Evolutionary conservation across 1,284 basidiomycete genomes (phyloP), one percentile per base, ranked within the genome.

Genomic region (Ganoderma meredithae): DNA sequence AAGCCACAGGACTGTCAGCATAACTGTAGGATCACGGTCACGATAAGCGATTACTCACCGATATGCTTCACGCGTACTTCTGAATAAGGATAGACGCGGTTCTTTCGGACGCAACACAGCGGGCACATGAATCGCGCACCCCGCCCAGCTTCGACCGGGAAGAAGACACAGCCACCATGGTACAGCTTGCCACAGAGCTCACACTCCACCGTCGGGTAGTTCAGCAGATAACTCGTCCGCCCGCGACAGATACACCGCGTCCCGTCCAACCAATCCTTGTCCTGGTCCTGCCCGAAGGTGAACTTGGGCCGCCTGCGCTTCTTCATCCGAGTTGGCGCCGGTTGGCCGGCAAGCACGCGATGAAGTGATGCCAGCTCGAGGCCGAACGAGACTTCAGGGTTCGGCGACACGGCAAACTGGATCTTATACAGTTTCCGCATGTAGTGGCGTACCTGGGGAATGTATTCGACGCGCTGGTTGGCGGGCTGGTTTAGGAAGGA

Each of bases 341-440:
- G 89, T 69, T 90, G 87, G 41, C 86, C 86, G 25, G 92, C 92
- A 27, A 94, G 84, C 65, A 93, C 89, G 15, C 93, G 90, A 79
- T 94, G 92, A 60, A 94, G 78, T 15, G 91, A 89, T 53, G 92
- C 91, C 17, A 94, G 85, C 75, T 94, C 92, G 27, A 94, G 82
- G 12, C 92, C 92, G 72, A 90, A 94, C 1, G 92, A 94, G 1
- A 92, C 85, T 62, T 94, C 91, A 0, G 88, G 88, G 69, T 86
- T 90, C 1, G 92, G 90, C 0, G 91, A 91, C 15, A 94, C 90
- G 8, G 90, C 89, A 76, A 95, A 94, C 77, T 94, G 92, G 62
- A 95, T 90, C 79, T 89, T 90, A 82, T 90, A 95, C 39, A 95
- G 80, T 80, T 94, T 95, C 73, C 93, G 89, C 91, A 95, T 93